Evolutionary conservation across 352 stramenopile species (phyloP), one percentile per base, ranked within the genome.

Genomic region (Phytophthora pinifolia): DNA sequence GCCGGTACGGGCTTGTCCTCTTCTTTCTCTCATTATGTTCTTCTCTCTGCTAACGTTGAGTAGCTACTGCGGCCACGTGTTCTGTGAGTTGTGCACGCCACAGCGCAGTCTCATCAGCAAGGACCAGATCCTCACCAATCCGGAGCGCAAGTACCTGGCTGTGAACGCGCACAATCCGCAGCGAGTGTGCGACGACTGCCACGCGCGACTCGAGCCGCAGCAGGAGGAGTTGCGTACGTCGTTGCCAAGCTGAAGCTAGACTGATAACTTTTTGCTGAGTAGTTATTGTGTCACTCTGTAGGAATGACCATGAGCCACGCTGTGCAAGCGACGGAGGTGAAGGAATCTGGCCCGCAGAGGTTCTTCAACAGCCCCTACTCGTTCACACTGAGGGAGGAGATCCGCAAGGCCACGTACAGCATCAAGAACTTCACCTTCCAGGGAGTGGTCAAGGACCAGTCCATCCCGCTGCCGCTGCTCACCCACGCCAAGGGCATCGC

Each of bases 331-430:
- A 92, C 86, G 55, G 66, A 79, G 38, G 72, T 94, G 58, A 72
- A 74, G 34, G 80, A 89, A 34, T 67, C 61, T 0, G 81, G 83
- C 0, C 70, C 79, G 13, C 73, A 89, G 62, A 75, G 79, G 20
- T 89, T 92, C 47, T 74, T 94, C 48, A 94, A 92, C 67, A 82
- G 69, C 41, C 84, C 84, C 6, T 94, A 92, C 71, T 92, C 85
- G 48, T 93, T 92, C 54, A 96, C 92, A 22, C 74, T 98, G 55
- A 76, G 76, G 29, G 88, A 93, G 42, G 93, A 98, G 76, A 91
- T 98, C 50, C 73, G 83, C 60, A 98, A 98, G 68, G 92, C 93
- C 15, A 88, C 89, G 7, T 96, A 97, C 69, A 96, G 89, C 57
- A 74, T 98, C 53, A 80, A 95, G 62, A 98, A 97, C 60, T 96